Evolutionary conservation across 805 yeast species (phyloP).

Genomic region (Metschnikowia chrysomelidarum): DNA sequence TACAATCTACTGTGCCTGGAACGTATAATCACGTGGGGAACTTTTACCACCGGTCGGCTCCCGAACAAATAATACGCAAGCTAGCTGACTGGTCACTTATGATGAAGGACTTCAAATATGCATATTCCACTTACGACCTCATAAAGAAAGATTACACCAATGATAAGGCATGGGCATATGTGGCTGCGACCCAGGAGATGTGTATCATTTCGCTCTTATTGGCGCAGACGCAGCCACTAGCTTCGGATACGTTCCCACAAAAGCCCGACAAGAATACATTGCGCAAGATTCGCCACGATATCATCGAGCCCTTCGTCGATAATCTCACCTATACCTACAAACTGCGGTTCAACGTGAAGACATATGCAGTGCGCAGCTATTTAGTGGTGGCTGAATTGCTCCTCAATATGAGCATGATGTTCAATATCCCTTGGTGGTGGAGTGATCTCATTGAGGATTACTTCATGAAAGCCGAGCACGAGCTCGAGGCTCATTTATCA

Average conservation of each 20-base stretch:
- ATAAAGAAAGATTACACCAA: conserved; percentile 72
- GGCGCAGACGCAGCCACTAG: conserved; percentile 43
- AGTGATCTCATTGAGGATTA: conserved; percentile 42
- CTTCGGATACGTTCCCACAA: conserved; percentile 20
- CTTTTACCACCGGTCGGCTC: conserved; percentile 57
- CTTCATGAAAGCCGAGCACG: conserved; percentile 45
- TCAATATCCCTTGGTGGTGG: conserved; percentile 46
- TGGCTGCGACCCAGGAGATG: conserved; percentile 88
- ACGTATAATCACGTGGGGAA: conserved; percentile 51
- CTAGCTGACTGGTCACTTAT: conserved; percentile 92
- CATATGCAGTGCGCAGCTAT: conserved; percentile 68
- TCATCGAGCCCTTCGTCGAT: conserved; percentile 62
- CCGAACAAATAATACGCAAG: conserved; percentile 74
- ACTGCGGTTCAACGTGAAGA: conserved; percentile 65
- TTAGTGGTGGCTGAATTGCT: conserved; percentile 71
- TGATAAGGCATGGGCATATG: conserved; percentile 76
- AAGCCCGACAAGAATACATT: conserved; percentile 39
- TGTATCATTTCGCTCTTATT: conserved; percentile 70
- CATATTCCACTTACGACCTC: conserved; percentile 79
- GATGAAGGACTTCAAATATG: conserved; percentile 83
- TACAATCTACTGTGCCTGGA: conserved; percentile 22
- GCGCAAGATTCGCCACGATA: conserved; percentile 51
- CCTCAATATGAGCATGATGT: conserved; percentile 43
- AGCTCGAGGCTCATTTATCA: conserved; percentile 44
- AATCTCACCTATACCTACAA: conserved; percentile 71